These are phyloP conservation scores for Parsonsia alboflavescens DNA, from an alignment of 257 asterid genomes.

Conservation along the genomic window DNA sequence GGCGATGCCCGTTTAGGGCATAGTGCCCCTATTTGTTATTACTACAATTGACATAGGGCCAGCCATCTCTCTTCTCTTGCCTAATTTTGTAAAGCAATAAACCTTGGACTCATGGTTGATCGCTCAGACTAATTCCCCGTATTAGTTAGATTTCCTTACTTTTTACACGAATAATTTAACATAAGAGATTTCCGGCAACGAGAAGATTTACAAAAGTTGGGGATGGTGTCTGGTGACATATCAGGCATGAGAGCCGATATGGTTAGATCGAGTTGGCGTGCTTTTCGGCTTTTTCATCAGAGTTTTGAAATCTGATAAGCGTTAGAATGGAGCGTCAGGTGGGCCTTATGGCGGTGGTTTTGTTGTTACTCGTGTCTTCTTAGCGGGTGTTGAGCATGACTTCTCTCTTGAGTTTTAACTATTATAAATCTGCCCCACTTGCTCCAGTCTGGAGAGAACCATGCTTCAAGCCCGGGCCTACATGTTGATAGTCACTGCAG, in stretches of 20 bases:
- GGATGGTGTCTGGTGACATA: background rate
- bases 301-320: background rate
- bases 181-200: background rate
- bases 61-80: too few relatives aligned
- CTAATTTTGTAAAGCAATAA: background rate
- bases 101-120: slow-evolving; percentile 6
- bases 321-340: background rate
- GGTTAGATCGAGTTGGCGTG: background rate
- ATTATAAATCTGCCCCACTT: background rate
- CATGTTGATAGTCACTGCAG: background rate
- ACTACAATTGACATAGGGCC: too few relatives aligned
- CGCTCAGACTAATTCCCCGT: background rate
- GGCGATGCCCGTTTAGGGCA: too few relatives aligned
- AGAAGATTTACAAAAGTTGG: background rate
- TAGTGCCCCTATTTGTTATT: too few relatives aligned
- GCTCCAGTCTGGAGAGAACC: background rate
- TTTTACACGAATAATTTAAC: background rate
- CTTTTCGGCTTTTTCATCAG: background rate
- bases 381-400: slow-evolving; percentile 5
- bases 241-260: background rate
- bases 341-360: background rate
- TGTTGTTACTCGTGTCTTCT: background rate
- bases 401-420: background rate
- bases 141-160: background rate
- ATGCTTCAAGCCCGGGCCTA: background rate